These are phyloP conservation scores for Rosa lucieae DNA, from an alignment of 306 rosid species.

Conservation along the genomic window DNA sequence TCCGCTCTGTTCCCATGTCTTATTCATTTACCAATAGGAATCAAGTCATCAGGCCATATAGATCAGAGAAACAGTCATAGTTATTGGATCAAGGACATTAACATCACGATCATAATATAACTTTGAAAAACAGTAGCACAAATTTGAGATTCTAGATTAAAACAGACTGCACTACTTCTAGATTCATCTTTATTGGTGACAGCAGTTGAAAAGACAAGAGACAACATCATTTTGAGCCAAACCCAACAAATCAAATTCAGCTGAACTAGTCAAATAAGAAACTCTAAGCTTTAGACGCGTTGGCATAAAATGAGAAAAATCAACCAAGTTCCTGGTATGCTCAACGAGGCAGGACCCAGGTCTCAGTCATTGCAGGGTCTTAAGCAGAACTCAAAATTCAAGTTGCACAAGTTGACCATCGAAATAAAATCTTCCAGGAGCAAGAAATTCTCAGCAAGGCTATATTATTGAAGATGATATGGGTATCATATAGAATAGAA, in stretches of 20 bases:
- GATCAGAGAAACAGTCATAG: neutral
- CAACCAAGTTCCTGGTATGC: neutral
- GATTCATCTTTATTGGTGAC: neutral
- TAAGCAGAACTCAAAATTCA: neutral
- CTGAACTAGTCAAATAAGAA: neutral
- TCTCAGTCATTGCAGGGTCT: neutral
- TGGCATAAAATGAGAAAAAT: neutral
- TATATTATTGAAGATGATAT: constrained; percentile 6
- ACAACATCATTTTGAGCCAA: neutral
- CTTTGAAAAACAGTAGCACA: neutral
- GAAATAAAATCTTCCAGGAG: neutral
- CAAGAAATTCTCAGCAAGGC: neutral
- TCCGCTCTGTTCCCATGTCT: neutral
- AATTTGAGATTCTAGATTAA: neutral
- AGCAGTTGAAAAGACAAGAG: neutral
- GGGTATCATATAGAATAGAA: neutral
- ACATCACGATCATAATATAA: neutral
- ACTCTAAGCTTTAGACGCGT: neutral
- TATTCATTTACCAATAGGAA: neutral
- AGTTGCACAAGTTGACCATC: constrained; percentile 1
- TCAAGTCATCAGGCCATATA: neutral
- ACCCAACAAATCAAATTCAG: neutral
- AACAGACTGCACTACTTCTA: neutral
- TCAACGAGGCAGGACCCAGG: neutral
- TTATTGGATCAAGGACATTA: neutral